Conservation (phyloP, 768 basidiomycete genomes). For the Mycena alexandri region DNA sequence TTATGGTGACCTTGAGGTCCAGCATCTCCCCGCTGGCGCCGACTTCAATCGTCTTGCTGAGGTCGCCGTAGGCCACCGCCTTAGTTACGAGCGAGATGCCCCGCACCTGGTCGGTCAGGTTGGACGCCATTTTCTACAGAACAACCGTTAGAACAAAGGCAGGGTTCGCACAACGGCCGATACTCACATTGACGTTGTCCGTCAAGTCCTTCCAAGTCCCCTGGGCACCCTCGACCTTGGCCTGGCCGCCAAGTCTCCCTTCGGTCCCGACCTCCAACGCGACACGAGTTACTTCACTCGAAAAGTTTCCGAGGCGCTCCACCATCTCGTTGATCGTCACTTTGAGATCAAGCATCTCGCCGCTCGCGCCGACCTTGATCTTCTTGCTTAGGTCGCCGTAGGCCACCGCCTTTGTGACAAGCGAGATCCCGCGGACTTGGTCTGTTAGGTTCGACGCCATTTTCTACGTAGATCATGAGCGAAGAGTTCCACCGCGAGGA, state of each 20-base stretch:
- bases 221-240: slow-evolving; percentile 88
- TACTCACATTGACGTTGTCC: slow-evolving; percentile 65
- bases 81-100: slow-evolving; percentile 89
- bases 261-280: slow-evolving; percentile 89
- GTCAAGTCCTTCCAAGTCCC: slow-evolving; percentile 93
- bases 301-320: slow-evolving; percentile 53
- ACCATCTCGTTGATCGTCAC: slow-evolving; percentile 39
- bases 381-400: slow-evolving; percentile 28
- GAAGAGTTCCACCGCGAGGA: neutral
- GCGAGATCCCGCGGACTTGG: slow-evolving; percentile 45
- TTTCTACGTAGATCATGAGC: slow-evolving; percentile 24
- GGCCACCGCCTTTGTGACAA: slow-evolving; percentile 35
- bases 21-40: slow-evolving; percentile 91
- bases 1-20: slow-evolving; percentile 84
- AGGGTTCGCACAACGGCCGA: neutral
- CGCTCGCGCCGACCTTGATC: slow-evolving; percentile 32
- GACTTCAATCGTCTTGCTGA: slow-evolving; percentile 94
- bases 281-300: slow-evolving; percentile 82
- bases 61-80: slow-evolving; percentile 90
- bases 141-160: slow-evolving; percentile 54
- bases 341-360: slow-evolving; percentile 35
- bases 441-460: slow-evolving; percentile 41
- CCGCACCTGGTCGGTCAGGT: slow-evolving; percentile 81
- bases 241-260: slow-evolving; percentile 92
- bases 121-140: slow-evolving; percentile 83